Percentiles rank a stretch among this genome's conserved stretches.
phyloP scores from a whole-genome alignment of 1,139 yeast species.

The Suhomyces maxii region DNA sequence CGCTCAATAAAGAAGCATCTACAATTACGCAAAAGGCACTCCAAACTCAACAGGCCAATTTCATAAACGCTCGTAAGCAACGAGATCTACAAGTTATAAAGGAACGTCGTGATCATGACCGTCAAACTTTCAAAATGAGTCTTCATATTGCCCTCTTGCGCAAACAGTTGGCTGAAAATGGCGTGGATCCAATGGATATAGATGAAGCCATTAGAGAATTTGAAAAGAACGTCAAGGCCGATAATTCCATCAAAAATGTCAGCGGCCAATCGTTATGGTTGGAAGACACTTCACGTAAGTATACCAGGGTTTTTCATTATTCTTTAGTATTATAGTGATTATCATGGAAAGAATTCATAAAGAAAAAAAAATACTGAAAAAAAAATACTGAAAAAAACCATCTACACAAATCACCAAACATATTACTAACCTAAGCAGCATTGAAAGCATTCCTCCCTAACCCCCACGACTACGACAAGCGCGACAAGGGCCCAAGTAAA shows the following conservation, averaged over 20 bases:
- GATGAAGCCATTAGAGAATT: constrained; percentile 54
- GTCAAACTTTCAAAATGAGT: constrained; percentile 59
- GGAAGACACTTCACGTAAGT: constrained; percentile 46
- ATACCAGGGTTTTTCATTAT: neutral
- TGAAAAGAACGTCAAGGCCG: constrained; percentile 56
- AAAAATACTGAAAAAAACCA: neutral
- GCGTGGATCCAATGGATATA: constrained; percentile 53
- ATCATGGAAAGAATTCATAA: too few relatives aligned
- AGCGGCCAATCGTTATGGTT: constrained; percentile 61
- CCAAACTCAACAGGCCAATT: constrained; percentile 45
- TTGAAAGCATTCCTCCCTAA: constrained; percentile 56
- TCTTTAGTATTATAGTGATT: neutral
- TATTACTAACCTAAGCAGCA: constrained; percentile 18
- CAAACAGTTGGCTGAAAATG: constrained; percentile 54
- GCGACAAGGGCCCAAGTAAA: constrained; percentile 9
- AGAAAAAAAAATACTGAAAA: neutral
- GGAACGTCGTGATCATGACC: constrained; percentile 49
- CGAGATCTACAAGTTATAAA: constrained; percentile 47
- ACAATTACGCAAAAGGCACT: constrained; percentile 44
- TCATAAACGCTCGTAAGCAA: constrained; percentile 45
- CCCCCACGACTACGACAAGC: constrained; percentile 56
- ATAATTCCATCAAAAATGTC: constrained; percentile 53
- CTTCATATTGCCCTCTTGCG: constrained; percentile 64
- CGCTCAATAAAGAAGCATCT: constrained; percentile 37
- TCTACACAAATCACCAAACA: constrained; percentile 9